Base-by-base conservation (phyloP, 352 stramenopile species). In the Phytophthora tubulina region DNA sequence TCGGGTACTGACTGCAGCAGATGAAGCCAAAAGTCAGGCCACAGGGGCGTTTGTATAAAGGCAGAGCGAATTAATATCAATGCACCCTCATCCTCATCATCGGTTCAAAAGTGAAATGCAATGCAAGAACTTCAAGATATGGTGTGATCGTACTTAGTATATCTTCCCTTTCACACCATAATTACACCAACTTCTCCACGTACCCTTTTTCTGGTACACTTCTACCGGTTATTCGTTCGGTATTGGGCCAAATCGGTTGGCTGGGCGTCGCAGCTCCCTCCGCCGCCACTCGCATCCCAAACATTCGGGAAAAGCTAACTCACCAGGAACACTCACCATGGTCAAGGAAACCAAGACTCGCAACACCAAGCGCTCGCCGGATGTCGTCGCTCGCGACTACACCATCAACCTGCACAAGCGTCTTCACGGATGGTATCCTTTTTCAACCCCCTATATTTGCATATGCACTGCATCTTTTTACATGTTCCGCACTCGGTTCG, bases 341-440 rank as follows among this genome's bases (percentile, higher is more conserved):
- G 88, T 93, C 82, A 95, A 95, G 82, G 88, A 95, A 89, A 92
- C 78, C 55, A 94, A 94, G 84, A 91, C 84, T 79, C 80, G 84
- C 76, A 93, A 82, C 81, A 93, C 86, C 71, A 95, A 95, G 86
- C 86, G 87, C 73, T 86, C 83, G 68, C 86, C 94, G 63, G 97
- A 99, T 85, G 93, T 99, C 58, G 89, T 99, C 60, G 98, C 93
- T 66, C 95, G 97, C 79, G 97, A 99, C 86, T 99, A 98, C 92
- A 99, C 98, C 58, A 99, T 99, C 88, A 98, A 99, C 85, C 92
- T 99, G 66, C 96, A 98, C 88, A 99, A 99, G 93, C 82, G 94
- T 78, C 90, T 98, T 65, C 95, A 99, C 82, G 82, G 85, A 89
- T 85, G 81, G 86, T 95, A 95, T 92, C 82, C 83, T 92, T 93